Evolutionary conservation across 2,329 filamentous ascomycete genomes (phyloP), one percentile per base, ranked within the genome.

Genomic region (Hortaea sp.): DNA sequence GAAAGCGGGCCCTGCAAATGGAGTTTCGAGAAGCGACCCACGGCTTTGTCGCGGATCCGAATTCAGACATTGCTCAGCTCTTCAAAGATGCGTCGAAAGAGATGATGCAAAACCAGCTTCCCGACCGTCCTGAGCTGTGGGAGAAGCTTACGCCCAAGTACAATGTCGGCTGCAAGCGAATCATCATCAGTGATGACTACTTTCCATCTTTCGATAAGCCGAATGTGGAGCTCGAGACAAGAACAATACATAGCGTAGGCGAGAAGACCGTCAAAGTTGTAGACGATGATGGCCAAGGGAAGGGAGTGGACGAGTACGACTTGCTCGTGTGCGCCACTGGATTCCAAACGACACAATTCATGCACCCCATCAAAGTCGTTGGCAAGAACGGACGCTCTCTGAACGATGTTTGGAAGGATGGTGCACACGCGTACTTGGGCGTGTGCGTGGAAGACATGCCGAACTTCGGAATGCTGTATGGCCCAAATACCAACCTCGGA

Each of bases 291-390:
- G 50, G 51, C 29, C 38, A 55, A 30, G 35, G 46, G 6, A 50
- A 49, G 1, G 52, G 49, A n/a, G 51, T 50, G 3, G 56, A 54
- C 20, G 67, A 73, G 13, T 74, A 74, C 54, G 77, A 81, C 54
- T 59, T 79, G 12, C 68, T 81, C 10, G 64, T 81, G 27, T 68
- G 75, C 6, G 78, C 78, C 0, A 81, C 77, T 0, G 78, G 78
- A 0, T 81, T 81, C 65, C 67, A 71, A 27, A 74, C 77, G 0
- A 69, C 75, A 0, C 72, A 80, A 40, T 81, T 81, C 60, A 69
- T 81, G 66, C 68, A 74, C 52, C 76, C 76, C 0, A 77, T 81
- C 51, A 62, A 72, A 27, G 65, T 81, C 12, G 67, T 63, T 7
- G 77, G 77, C 5, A 54, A 57, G 0, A 56, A 67, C 11, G 69